Conservation (phyloP, 257 asterid genomes). For the Pogostemon cablin region DNA sequence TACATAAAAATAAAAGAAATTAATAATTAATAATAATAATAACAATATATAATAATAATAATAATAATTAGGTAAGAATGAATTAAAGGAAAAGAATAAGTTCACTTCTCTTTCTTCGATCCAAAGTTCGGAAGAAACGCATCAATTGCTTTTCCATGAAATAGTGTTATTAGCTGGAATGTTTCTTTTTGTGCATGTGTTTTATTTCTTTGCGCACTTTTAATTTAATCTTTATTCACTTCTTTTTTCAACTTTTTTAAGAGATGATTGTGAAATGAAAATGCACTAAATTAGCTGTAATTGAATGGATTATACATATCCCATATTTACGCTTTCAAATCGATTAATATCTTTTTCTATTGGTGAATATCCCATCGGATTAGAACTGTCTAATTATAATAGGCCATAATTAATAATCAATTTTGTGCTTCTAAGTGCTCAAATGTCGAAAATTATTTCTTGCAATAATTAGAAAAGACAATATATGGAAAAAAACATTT, state of each 20-base stretch:
- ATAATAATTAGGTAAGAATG: background rate
- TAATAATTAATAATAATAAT: background rate
- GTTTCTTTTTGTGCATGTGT: constrained; percentile 36
- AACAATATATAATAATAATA: background rate
- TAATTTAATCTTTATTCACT: constrained; percentile 2
- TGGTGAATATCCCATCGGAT: too few species aligned
- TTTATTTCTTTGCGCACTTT: constrained; percentile 17
- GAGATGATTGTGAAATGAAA: constrained; percentile 28
- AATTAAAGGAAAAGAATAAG: background rate
- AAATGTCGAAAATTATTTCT: background rate
- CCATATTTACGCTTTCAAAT: too few species aligned
- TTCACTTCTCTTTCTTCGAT: constrained; percentile 16
- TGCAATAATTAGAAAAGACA: background rate
- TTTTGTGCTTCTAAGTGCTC: too few species aligned
- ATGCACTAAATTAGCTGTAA: constrained; percentile 29
- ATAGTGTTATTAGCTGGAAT: constrained; percentile 31
- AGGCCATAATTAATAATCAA: too few species aligned
- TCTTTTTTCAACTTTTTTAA: constrained; percentile 26
- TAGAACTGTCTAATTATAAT: too few species aligned
- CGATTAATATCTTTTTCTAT: too few species aligned
- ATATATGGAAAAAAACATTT: constrained; percentile 13
- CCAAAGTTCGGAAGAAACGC: constrained; percentile 36
- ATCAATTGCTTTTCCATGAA: constrained; percentile 39
- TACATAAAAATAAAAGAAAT: too few species aligned
- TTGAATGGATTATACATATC: constrained; percentile 8